Percentiles rank a stretch among this genome's conserved stretches.
Evolutionary conservation across 768 basidiomycete species (phyloP).

Genomic region (Termitomyces sp.): DNA sequence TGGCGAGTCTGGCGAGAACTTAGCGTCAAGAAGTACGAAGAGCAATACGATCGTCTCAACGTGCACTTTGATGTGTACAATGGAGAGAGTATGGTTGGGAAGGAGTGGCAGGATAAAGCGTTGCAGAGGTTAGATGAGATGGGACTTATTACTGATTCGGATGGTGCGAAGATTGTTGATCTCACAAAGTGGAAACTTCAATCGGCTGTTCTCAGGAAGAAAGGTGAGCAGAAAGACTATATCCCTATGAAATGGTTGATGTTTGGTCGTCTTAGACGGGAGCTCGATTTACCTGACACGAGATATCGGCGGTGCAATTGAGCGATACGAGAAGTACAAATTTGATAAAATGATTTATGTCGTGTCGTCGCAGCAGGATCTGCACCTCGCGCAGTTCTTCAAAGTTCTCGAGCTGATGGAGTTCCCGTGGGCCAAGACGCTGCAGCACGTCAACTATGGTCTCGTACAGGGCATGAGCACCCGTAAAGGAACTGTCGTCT

Average conservation of each 20-base stretch:
- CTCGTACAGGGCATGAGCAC: constrained; percentile 95
- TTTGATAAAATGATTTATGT: constrained; percentile 92
- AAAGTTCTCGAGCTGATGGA: constrained; percentile 89
- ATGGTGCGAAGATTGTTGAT: constrained; percentile 86
- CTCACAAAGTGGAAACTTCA: constrained; percentile 88
- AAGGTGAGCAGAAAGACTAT: constrained; percentile 40
- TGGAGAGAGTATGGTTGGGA: constrained; percentile 82
- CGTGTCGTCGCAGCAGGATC: constrained; percentile 81
- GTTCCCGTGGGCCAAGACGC: constrained; percentile 77
- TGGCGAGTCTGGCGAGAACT: constrained; percentile 94
- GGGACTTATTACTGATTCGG: constrained; percentile 69
- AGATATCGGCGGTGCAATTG: constrained; percentile 91
- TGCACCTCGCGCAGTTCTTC: constrained; percentile 90
- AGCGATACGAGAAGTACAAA: constrained; percentile 89
- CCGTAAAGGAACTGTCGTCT: constrained; percentile 89
- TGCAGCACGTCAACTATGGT: constrained; percentile 90
- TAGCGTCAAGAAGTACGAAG: constrained; percentile 84
- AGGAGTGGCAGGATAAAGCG: constrained; percentile 70
- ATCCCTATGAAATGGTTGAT: background rate
- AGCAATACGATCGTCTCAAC: constrained; percentile 87
- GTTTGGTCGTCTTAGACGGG: constrained; percentile 60
- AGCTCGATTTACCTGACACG: constrained; percentile 93
- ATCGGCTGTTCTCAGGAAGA: constrained; percentile 87
- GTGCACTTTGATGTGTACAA: constrained; percentile 90
- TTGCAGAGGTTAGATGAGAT: constrained; percentile 65